Evolutionary conservation across 1,284 basidiomycete genomes (phyloP).

Genomic region (Microbotryum lychnidis-dioicae): DNA sequence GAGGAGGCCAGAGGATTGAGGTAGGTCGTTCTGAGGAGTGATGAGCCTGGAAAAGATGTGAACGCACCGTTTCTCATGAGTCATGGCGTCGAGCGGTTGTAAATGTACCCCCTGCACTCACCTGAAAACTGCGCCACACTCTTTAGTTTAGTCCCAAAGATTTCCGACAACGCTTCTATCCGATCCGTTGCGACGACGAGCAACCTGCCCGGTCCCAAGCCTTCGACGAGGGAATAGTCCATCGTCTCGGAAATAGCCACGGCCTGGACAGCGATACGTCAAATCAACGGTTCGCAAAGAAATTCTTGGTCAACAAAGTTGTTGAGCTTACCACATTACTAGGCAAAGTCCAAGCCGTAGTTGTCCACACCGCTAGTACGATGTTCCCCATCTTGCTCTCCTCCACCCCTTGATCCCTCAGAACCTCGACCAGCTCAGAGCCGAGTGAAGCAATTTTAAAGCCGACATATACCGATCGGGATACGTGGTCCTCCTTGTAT

Average conservation of each 20-base stretch:
- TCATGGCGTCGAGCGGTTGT: conserved; percentile 48
- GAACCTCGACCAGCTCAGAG: conserved; percentile 6
- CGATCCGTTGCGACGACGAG: conserved; percentile 66
- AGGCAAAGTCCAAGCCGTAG: conserved; percentile 93
- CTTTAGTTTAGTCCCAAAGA: conserved; percentile 5
- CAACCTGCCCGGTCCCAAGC: conserved; percentile 36
- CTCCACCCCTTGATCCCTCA: conserved; percentile 9
- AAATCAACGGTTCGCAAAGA: background rate
- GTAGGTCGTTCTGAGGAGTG: conserved; percentile 61
- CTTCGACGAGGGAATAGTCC: conserved; percentile 57
- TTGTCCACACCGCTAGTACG: conserved; percentile 88
- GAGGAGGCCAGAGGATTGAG: conserved; percentile 52
- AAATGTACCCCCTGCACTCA: conserved; percentile 40
- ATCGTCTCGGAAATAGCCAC: conserved; percentile 73
- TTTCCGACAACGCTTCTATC: conserved; percentile 46
- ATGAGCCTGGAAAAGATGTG: conserved; percentile 47
- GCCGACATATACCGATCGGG: conserved; percentile 76
- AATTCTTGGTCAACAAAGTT: background rate
- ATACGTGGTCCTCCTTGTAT: conserved; percentile 81
- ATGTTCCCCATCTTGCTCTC: conserved; percentile 38
- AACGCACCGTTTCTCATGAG: conserved; percentile 43
- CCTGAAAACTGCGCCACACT: background rate
- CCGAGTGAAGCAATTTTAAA: conserved; percentile 50
- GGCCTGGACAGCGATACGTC: conserved; percentile 49
- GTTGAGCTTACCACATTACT: conserved; percentile 71